Evolutionary conservation across 176 grass and related monocot genomes (phyloP).

Genomic region (Musa acuminata): DNA sequence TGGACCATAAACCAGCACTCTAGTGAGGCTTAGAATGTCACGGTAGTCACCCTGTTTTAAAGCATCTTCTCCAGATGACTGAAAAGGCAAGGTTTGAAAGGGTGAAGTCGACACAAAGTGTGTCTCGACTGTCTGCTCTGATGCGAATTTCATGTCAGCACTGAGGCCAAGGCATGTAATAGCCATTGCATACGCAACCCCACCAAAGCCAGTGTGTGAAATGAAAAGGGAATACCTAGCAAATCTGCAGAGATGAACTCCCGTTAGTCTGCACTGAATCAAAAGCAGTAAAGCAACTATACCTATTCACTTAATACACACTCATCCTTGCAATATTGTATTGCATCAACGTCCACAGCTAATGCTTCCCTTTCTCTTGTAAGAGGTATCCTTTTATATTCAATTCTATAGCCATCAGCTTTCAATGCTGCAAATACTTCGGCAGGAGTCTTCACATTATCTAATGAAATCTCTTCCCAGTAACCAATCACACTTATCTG

Average conservation of each 20-base stretch:
- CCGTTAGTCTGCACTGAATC: conserved; percentile 9
- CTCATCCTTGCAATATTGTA: conserved; percentile 67
- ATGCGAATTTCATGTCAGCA: conserved; percentile 71
- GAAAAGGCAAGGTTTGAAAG: conserved; percentile 31
- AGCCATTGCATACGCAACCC: conserved; percentile 94
- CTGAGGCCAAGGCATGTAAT: conserved; percentile 71
- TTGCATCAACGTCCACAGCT: conserved; percentile 90
- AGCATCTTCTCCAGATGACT: conserved; percentile 39
- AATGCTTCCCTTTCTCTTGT: conserved; percentile 93
- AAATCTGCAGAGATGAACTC: conserved; percentile 50
- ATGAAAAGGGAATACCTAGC: conserved; percentile 84
- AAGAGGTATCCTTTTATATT: conserved; percentile 88
- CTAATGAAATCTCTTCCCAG: conserved; percentile 69
- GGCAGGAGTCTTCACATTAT: conserved; percentile 70
- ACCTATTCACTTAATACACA: conserved; percentile 25
- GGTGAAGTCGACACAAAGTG: conserved; percentile 78
- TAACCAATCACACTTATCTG: conserved; percentile 82
- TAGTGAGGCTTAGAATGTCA: conserved; percentile 95
- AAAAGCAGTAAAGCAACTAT: conserved; percentile 6
- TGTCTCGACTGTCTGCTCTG: conserved; percentile 78
- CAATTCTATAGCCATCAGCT: conserved; percentile 60
- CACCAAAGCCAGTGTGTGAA: conserved; percentile 85
- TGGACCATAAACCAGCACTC: conserved; percentile 80
- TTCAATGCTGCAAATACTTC: conserved; percentile 65
- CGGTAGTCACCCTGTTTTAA: conserved; percentile 85